Evolutionary conservation across 2,329 filamentous ascomycete genomes (phyloP).

Genomic region (Pyrenochaeta sp.): DNA sequence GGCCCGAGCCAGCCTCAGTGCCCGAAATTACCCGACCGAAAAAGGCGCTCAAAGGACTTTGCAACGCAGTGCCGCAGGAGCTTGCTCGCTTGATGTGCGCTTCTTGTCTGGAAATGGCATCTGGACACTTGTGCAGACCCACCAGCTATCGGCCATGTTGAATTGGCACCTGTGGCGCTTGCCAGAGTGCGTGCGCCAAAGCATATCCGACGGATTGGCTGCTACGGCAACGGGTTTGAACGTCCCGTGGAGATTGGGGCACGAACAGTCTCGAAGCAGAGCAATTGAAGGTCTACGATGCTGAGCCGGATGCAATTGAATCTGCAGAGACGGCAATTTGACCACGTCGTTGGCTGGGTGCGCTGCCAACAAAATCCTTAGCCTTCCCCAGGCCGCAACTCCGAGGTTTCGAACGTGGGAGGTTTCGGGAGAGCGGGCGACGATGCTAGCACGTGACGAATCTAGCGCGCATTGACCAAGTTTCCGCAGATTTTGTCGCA

Average conservation of each 20-base stretch:
- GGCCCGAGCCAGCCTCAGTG: slow-evolving; percentile 16
- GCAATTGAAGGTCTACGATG: too few species aligned
- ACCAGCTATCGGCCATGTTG: slow-evolving; percentile 21
- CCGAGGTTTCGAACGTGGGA: slow-evolving; percentile 32
- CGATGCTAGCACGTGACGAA: slow-evolving; percentile 17
- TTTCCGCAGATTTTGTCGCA: slow-evolving; percentile 29
- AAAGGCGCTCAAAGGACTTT: slow-evolving; percentile 15
- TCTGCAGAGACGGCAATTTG: too few species aligned
- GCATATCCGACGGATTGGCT: slow-evolving; percentile 21
- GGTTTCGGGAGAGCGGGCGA: slow-evolving; percentile 27
- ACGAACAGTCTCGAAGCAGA: background rate
- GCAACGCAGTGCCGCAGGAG: slow-evolving; percentile 12
- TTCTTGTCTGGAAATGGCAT: slow-evolving; percentile 25
- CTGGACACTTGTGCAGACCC: slow-evolving; percentile 31
- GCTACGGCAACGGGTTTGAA: slow-evolving; percentile 29
- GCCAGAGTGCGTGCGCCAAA: slow-evolving; percentile 21
- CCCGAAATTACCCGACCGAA: slow-evolving; percentile 29
- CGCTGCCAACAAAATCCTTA: background rate
- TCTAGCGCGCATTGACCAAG: slow-evolving; percentile 34
- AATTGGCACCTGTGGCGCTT: slow-evolving; percentile 11
- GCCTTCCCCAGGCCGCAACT: slow-evolving; percentile 18
- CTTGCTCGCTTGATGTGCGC: slow-evolving; percentile 4
- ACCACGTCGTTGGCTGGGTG: too few species aligned
- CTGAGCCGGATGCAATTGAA: too few species aligned
- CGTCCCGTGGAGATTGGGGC: slow-evolving; percentile 5